Percentiles rank a stretch among this genome's conserved stretches.
phyloP scores from a whole-genome alignment of 176 grass and related monocot genomes.

The Triticum turgidum region DNA sequence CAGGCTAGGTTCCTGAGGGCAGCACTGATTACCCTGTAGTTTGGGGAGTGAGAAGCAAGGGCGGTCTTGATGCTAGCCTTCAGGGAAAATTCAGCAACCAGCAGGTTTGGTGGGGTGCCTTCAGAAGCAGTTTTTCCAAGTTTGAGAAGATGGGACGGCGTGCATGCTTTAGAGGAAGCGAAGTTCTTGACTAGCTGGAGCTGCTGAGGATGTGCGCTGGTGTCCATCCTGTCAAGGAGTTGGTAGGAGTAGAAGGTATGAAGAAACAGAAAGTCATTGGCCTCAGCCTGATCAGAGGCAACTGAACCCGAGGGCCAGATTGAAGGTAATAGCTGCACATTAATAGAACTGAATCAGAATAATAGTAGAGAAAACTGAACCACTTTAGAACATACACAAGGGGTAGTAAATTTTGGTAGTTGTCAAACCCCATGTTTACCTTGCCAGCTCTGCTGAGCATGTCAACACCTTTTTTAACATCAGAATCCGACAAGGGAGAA shows the following conservation, averaged over 20 bases:
- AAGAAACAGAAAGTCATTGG: conserved; percentile 46
- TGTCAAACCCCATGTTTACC: conserved; percentile 53
- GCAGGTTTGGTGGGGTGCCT: conserved; percentile 56
- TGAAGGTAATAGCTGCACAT: conserved; percentile 50
- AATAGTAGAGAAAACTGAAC: conserved; percentile 26
- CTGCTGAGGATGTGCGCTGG: conserved; percentile 45
- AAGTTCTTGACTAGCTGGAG: conserved; percentile 79
- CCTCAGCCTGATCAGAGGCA: conserved; percentile 43
- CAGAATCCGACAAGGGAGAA: conserved; percentile 50
- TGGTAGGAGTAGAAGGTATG: conserved; percentile 66
- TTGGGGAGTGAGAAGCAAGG: conserved; percentile 65
- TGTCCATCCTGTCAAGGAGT: conserved; percentile 57
- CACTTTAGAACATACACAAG: not conserved
- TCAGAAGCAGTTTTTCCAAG: conserved; percentile 55
- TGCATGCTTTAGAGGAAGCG: conserved; percentile 67
- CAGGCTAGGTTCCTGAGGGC: conserved; percentile 63
- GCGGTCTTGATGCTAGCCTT: conserved; percentile 56
- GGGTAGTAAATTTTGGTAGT: conserved; percentile 17
- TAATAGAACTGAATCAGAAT: conserved; percentile 36
- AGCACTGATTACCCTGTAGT: conserved; percentile 70
- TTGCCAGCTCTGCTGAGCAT: conserved; percentile 86
- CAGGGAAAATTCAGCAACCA: conserved; percentile 68
- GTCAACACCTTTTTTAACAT: conserved; percentile 77
- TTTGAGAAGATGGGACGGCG: conserved; percentile 55
- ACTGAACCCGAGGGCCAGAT: conserved; percentile 41